Percentiles rank a stretch among this genome's conserved stretches.
phyloP scores from a whole-genome alignment of 2,329 filamentous ascomycete genomes.

The Phoma sp. region DNA sequence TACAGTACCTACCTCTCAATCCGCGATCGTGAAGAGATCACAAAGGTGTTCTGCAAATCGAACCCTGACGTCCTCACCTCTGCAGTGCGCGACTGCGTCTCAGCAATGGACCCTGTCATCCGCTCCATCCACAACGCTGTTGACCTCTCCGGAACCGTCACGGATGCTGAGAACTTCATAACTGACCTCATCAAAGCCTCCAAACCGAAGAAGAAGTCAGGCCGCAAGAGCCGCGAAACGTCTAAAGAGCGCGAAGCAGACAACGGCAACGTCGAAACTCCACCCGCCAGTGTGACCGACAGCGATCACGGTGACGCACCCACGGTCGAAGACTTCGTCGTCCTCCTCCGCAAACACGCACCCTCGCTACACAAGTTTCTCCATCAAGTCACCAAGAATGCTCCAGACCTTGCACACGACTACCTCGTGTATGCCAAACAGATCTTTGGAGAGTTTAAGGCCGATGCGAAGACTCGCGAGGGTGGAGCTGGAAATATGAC shows the following conservation, averaged over 20 bases:
- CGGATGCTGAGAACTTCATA: conserved; percentile 71
- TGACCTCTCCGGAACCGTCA: conserved; percentile 72
- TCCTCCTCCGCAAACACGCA: conserved; percentile 69
- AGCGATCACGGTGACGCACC: conserved; percentile 48
- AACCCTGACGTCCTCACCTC: conserved; percentile 76
- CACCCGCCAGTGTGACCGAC: conserved; percentile 34
- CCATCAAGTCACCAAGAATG: conserved; percentile 71
- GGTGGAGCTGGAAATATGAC: conserved; percentile 54
- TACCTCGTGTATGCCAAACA: conserved; percentile 68
- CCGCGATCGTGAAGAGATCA: conserved; percentile 75
- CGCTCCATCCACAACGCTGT: conserved; percentile 73
- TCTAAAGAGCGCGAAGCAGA: conserved; percentile 33
- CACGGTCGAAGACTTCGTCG: conserved; percentile 74
- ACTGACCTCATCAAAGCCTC: conserved; percentile 70
- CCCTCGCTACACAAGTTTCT: conserved; percentile 71
- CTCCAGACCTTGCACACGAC: conserved; percentile 67
- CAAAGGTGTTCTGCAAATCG: conserved; percentile 69
- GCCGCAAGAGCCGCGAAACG: conserved; percentile 28
- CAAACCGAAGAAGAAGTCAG: conserved; percentile 47
- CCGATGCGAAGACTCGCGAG: conserved; percentile 30
- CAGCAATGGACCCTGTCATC: conserved; percentile 77
- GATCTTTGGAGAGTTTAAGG: conserved; percentile 63
- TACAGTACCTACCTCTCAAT: conserved; percentile 73
- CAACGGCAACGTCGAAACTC: conserved; percentile 8
- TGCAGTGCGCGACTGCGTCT: conserved; percentile 67